Conservation (phyloP, 345 rosid genomes). For the Zanthoxylum bungeanum region DNA sequence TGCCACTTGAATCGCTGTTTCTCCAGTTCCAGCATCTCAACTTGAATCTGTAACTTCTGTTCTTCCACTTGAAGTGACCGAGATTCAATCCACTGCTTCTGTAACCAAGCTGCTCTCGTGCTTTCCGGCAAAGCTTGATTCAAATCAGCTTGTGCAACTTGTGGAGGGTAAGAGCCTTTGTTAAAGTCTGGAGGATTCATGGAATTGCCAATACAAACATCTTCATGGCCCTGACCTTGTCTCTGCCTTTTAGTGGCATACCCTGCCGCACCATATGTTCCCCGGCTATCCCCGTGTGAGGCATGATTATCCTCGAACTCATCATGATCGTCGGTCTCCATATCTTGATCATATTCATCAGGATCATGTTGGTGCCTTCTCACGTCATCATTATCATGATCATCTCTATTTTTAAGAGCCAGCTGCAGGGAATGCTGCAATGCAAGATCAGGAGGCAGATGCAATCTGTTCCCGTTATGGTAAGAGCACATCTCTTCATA, state of each 20-base stretch:
- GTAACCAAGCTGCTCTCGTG: conserved; percentile 43
- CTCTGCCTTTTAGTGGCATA: conserved; percentile 60
- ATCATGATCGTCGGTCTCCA: conserved; percentile 70
- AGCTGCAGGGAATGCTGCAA: conserved; percentile 71
- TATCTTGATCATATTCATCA: conserved; percentile 75
- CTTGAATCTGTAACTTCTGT: conserved; percentile 72
- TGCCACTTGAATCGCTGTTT: conserved; percentile 81
- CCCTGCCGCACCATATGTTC: conserved; percentile 33
- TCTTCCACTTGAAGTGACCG: conserved; percentile 72
- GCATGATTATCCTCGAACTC: conserved; percentile 58
- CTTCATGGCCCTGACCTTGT: conserved; percentile 50
- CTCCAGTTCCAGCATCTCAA: conserved; percentile 78
- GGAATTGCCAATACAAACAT: conserved; percentile 39
- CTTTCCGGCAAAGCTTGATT: conserved; percentile 48
- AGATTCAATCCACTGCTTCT: conserved; percentile 69
- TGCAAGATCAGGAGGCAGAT: conserved; percentile 84
- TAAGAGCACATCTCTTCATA: conserved; percentile 98
- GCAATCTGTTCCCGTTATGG: conserved; percentile 78
- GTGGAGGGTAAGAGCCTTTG: conserved; percentile 34
- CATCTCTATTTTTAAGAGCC: conserved; percentile 78
- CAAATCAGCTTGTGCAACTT: conserved; percentile 45
- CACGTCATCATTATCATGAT: conserved; percentile 56
- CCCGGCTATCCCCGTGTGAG: conserved; percentile 44
- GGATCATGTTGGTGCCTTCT: conserved; percentile 56
- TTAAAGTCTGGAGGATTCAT: conserved; percentile 36